Conservation (phyloP, 257 asterid genomes). For the Solanum microdontum region DNA sequence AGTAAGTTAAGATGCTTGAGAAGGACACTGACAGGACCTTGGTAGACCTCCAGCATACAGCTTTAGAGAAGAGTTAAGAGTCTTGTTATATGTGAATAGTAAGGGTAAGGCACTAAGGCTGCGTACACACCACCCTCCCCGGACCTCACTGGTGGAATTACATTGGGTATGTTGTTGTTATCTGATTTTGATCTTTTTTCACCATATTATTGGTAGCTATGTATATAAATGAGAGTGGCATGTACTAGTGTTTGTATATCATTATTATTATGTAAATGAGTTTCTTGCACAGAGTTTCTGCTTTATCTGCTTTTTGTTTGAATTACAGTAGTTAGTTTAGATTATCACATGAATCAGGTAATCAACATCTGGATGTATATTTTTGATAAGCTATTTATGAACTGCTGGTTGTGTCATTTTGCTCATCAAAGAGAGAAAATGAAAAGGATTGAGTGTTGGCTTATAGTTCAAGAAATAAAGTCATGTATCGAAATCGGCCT, state of each 20-base stretch:
- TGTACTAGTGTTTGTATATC: background rate
- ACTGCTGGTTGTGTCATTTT: background rate
- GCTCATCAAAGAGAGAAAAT: background rate
- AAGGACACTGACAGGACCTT: conserved; percentile 82
- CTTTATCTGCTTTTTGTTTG: background rate
- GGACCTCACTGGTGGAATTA: background rate
- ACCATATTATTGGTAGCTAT: conserved; percentile 1
- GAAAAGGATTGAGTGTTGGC: background rate
- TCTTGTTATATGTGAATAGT: background rate
- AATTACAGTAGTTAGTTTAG: background rate
- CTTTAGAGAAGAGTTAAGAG: background rate
- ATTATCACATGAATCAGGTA: background rate
- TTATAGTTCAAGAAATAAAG: background rate
- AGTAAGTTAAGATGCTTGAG: conserved; percentile 53
- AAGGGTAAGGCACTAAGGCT: background rate
- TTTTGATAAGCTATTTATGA: background rate
- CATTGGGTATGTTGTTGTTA: background rate
- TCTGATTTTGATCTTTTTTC: background rate
- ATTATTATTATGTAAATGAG: background rate
- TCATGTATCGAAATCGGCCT: background rate
- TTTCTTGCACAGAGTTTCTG: conserved; percentile 6
- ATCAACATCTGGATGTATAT: background rate
- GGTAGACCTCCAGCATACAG: conserved; percentile 26
- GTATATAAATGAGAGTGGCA: conserved; percentile 6
- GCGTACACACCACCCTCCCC: background rate